Evolutionary conservation across 1,284 basidiomycete genomes (phyloP).

Genomic region (Leccinum variabile): DNA sequence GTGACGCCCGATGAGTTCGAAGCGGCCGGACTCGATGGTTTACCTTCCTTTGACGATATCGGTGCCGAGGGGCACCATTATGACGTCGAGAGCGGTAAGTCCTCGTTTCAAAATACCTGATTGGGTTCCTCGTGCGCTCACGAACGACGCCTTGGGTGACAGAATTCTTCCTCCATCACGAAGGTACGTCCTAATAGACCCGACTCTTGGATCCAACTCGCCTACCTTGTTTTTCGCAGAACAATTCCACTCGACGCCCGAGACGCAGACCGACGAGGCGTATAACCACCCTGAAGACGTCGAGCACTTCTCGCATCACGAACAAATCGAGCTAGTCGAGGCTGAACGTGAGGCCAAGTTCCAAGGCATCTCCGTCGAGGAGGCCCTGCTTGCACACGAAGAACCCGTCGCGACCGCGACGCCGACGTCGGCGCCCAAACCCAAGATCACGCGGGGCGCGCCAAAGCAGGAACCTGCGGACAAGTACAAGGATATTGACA

Average conservation of each 20-base stretch:
- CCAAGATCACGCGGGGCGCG: slow-evolving; percentile 54
- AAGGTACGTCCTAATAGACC: slow-evolving; percentile 54
- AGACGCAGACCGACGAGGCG: slow-evolving; percentile 94
- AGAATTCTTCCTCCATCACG: slow-evolving; percentile 93
- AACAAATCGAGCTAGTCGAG: slow-evolving; percentile 84
- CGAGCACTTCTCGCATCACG: slow-evolving; percentile 88
- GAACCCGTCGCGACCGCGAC: slow-evolving; percentile 1
- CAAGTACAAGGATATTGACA: slow-evolving; percentile 56
- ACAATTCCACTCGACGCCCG: slow-evolving; percentile 91
- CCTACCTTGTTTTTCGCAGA: slow-evolving; percentile 44
- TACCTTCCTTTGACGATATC: slow-evolving; percentile 87
- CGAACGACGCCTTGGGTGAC: not conserved
- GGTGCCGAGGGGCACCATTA: slow-evolving; percentile 94
- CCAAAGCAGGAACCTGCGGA: slow-evolving; percentile 65
- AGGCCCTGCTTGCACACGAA: slow-evolving; percentile 56
- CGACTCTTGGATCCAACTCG: not conserved
- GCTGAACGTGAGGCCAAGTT: slow-evolving; percentile 79
- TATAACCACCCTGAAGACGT: slow-evolving; percentile 92
- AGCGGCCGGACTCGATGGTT: slow-evolving; percentile 70
- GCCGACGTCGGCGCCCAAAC: slow-evolving; percentile 34
- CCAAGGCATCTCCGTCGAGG: slow-evolving; percentile 77
- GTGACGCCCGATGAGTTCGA: slow-evolving; percentile 83
- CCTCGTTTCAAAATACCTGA: not conserved
- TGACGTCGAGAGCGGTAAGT: slow-evolving; percentile 80
- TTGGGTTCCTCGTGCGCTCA: not conserved